Evolutionary conservation across 116 monocot genomes (phyloP), one percentile per base, ranked within the genome.

Genomic region (Papilionanthe hybrid): DNA sequence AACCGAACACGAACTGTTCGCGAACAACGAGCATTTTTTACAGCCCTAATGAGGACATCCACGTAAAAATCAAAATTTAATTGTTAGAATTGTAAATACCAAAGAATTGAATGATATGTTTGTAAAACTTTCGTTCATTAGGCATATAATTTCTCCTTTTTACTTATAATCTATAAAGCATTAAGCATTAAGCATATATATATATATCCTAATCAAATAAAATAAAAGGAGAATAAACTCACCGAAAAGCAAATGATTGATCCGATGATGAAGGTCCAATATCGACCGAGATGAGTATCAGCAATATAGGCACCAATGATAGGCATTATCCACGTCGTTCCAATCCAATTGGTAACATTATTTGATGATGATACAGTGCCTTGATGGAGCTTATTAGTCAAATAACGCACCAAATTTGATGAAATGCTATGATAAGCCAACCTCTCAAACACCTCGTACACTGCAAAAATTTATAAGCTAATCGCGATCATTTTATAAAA

Each of bases 321-420:
- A 11, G 82, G 82, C 68, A 53, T 66, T 22, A 82, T 29, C 65
- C 65, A 82, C 25, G 68, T 50, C 12, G 82, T 50, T 22, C 82
- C 82, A 41, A 60, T 47, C 82, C 82, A 82, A 22, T 82, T 82
- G 29, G 76, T 82, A 8, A 82, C 76, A 50, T 82, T 82, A 50
- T 82, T 82, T 18, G 82, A n/a, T 0, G 82, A 76, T 22, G 28
- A 29, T 2, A 82, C 82, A 9, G 76, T 82, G 19, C 82, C 82
- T 32, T 77, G 82, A 82, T 82, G 82, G 5, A 81, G 72, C 75
- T 42, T 75, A 25, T 75, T 75, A 5, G 81, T 81, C 71, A 81
- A 45, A 53, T 81, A 81, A 9, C 60, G 41, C 75, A 81, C 81
- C 81, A 81, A 28, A 42, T 81, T 81, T 44, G 81, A 74, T 58